Evolutionary conservation across 192 early-diverging fungal genomes (phyloP), one percentile per base, ranked within the genome.

Genomic region (Coemansia sp.): DNA sequence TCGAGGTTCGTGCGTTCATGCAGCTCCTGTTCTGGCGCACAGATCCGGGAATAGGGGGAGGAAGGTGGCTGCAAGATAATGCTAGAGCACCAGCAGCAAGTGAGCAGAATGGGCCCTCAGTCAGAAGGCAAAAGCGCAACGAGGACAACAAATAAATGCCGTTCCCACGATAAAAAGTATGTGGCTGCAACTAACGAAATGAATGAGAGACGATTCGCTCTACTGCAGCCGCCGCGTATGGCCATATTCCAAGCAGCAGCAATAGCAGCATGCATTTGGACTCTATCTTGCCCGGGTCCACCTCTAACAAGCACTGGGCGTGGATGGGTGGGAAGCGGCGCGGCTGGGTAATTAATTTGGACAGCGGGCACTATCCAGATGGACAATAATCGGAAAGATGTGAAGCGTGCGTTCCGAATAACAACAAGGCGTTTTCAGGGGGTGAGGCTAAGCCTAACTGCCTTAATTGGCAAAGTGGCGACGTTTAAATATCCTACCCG

Each of bases 321-420:
- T 31, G 53, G 31, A 35, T 56, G 31, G 53, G 53, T 32, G 53
- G 53, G 17, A 19, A n/a, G 29, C 31, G 17, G n/a, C 42, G 53
- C 53, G 53, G 31, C 53, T 56, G 31, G 25, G 7, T 19, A 56
- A 56, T 56, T 56, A 56, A 56, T 56, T 56, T 32, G 53, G 40
- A 42, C 40, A 42, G 40, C 40, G 40, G 22, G 24, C 24, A 20
- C n/a, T 51, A 51, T 51, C 47, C 47, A 25, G 10, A 51, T 51
- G n/a, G n/a, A 20, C 47, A 25, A 45, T 19, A 45, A 45, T 45
- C 42, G n/a, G 42, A 45, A 19, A n/a, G 47, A 51, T 25, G 22
- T 20, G 47, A 25, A 51, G 22, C 24, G 47, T 51, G 47, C 10
- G 27, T 25, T 10, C 10, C 12, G 6, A 10, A 9, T 14, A 25